These are phyloP conservation scores for Hypoxylon sp. DNA, from an alignment of 2,329 filamentous ascomycete species.

Conservation along the genomic window DNA sequence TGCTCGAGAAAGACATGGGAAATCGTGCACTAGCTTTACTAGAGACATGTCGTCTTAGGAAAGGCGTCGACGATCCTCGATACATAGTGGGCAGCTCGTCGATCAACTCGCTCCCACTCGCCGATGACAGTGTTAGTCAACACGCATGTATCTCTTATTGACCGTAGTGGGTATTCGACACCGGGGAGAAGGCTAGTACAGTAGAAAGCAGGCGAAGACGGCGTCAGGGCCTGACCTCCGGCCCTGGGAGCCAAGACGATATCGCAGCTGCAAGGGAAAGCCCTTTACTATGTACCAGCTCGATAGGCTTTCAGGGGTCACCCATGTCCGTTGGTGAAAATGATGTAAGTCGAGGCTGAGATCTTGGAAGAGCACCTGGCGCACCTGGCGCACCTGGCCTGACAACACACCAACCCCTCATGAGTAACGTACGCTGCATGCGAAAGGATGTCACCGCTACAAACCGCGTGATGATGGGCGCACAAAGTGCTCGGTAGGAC, in stretches of 20 bases:
- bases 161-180: conserved; percentile 35
- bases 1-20: conserved; percentile 20
- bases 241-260: conserved; percentile 45
- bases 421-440: conserved; percentile 33
- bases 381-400: conserved; percentile 17
- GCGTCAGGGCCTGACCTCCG: conserved; percentile 27
- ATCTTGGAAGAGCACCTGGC: conserved; percentile 35
- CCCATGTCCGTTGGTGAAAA: conserved; percentile 38
- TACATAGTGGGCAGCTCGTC: conserved; percentile 20
- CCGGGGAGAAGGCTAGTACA: conserved; percentile 20
- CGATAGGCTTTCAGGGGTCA: conserved; percentile 28
- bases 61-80: conserved; percentile 24
- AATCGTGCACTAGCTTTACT: conserved; percentile 20
- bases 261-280: conserved; percentile 40
- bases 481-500: background rate
- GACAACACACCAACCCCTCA: conserved; percentile 42
- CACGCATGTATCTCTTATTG: conserved; percentile 28
- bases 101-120: conserved; percentile 28
- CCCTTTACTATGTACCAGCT: conserved; percentile 35
- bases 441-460: conserved; percentile 29
- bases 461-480: conserved; percentile 30
- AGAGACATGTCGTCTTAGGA: conserved; percentile 30
- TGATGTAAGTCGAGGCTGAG: conserved; percentile 43
- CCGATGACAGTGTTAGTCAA: conserved; percentile 25
- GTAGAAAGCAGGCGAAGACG: conserved; percentile 26